Percentiles rank a stretch among this genome's conserved stretches.
phyloP scores from a whole-genome alignment of 768 basidiomycete genomes.

The Tulasnella sp. region DNA sequence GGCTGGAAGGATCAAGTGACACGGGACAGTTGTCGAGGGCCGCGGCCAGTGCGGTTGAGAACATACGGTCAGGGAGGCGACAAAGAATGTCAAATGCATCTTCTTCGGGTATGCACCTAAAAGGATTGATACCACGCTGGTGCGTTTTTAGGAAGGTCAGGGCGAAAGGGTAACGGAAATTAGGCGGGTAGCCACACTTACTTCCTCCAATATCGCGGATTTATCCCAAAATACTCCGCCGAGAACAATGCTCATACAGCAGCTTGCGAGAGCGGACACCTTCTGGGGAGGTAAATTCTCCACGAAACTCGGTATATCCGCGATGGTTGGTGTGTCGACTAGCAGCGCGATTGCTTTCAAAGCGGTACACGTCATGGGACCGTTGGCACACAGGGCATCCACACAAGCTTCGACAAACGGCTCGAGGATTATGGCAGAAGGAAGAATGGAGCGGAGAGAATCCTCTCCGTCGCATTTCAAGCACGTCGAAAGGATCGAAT shows the following conservation, averaged over 20 bases:
- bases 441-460: background rate
- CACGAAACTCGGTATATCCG: background rate
- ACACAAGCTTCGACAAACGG: background rate
- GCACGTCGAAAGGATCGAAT: background rate
- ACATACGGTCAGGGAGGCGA: background rate
- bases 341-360: background rate
- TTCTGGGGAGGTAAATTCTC: background rate
- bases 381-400: background rate
- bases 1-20: background rate
- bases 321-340: no score
- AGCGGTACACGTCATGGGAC: background rate
- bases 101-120: background rate
- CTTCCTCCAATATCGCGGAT: background rate
- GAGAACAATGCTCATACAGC: background rate
- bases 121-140: background rate
- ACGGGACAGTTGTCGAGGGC: background rate
- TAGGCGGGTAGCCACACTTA: background rate
- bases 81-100: background rate
- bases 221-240: background rate
- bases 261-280: background rate
- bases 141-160: background rate
- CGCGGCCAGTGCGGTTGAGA: background rate
- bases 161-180: background rate
- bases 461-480: background rate
- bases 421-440: background rate